phyloP scores from a whole-genome alignment of 352 stramenopile species.

The Pythium coloratum region DNA sequence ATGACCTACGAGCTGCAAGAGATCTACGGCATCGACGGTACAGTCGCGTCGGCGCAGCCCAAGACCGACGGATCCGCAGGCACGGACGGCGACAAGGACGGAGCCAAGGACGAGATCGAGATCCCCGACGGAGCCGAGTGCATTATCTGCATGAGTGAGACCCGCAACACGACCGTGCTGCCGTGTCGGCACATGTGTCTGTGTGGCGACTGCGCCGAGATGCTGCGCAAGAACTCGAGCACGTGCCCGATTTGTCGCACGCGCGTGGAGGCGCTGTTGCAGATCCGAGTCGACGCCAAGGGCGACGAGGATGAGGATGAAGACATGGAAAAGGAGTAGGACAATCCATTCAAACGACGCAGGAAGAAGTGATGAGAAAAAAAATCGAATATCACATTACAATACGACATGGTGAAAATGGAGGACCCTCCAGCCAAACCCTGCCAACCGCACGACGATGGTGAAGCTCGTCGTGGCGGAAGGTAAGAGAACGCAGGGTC shows the following conservation, averaged over 20 bases:
- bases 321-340: constrained; percentile 8
- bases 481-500: background rate
- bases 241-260: constrained; percentile 85
- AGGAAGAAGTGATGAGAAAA: background rate
- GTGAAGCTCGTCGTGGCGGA: constrained; percentile 1
- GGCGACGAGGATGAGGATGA: constrained; percentile 24
- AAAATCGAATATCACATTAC: constrained; percentile 2
- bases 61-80: constrained; percentile 20
- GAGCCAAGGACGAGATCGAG: constrained; percentile 43
- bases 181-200: constrained; percentile 89
- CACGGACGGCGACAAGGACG: constrained; percentile 14
- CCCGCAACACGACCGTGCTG: constrained; percentile 80
- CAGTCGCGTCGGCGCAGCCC: constrained; percentile 45
- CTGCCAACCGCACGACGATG: background rate
- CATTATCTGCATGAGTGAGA: constrained; percentile 86
- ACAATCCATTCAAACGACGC: background rate
- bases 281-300: constrained; percentile 70
- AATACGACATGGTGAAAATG: constrained; percentile 17
- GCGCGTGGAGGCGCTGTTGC: constrained; percentile 69
- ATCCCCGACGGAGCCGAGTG: constrained; percentile 82
- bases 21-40: constrained; percentile 86
- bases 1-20: constrained; percentile 87
- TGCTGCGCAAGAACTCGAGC: constrained; percentile 63
- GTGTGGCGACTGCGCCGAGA: constrained; percentile 77
- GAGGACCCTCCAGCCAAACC: background rate